phyloP scores from a whole-genome alignment of 768 basidiomycete species.

The Boletus tomentosulus region DNA sequence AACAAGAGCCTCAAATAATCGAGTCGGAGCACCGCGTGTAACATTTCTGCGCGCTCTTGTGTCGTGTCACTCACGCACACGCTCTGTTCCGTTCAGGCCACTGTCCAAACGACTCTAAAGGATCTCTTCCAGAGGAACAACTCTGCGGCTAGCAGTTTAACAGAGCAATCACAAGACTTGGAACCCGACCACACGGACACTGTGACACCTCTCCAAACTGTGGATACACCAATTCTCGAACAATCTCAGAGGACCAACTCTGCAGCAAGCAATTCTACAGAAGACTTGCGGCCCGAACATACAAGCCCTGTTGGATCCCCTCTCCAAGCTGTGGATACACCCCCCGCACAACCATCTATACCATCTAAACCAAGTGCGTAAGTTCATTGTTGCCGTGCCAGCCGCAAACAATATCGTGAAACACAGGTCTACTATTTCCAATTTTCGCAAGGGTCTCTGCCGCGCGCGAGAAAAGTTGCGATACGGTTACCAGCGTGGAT shows the following conservation, averaged over 20 bases:
- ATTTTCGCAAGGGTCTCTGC: conserved; percentile 20
- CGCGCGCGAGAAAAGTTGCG: conserved; percentile 1
- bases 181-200: neutral
- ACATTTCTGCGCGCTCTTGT: neutral
- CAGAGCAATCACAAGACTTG: neutral
- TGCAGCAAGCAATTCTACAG: neutral
- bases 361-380: conserved; percentile 20
- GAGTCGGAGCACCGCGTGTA: conserved; percentile 18
- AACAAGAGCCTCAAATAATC: conserved; percentile 12
- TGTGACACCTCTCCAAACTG: neutral
- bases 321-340: neutral
- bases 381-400: neutral
- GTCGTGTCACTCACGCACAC: conserved; percentile 6
- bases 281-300: neutral
- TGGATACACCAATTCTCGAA: neutral
- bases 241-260: conserved; percentile 5
- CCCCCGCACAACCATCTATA: neutral
- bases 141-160: neutral
- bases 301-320: neutral
- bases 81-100: conserved; percentile 5
- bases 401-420: neutral
- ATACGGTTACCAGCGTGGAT: conserved; percentile 12
- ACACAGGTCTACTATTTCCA: conserved; percentile 23
- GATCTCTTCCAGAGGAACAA: conserved; percentile 22
- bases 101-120: conserved; percentile 27